These are phyloP conservation scores for Asterophora lycoperdoides DNA, from an alignment of 768 basidiomycete species.

Conservation along the genomic window DNA sequence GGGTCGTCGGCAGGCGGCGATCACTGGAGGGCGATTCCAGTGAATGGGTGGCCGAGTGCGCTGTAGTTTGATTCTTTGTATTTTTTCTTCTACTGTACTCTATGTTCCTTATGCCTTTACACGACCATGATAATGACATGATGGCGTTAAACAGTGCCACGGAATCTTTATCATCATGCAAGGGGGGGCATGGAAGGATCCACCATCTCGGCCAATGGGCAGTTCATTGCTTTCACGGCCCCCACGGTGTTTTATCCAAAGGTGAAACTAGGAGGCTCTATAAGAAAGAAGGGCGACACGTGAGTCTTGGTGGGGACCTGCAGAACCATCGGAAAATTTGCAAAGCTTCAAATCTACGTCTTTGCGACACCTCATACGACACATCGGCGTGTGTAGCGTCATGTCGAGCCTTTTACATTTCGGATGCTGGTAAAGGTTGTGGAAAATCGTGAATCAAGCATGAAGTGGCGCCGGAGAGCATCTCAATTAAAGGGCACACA, in stretches of 20 bases:
- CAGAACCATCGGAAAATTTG: conserved; percentile 8
- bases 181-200: conserved; percentile 25
- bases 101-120: no score
- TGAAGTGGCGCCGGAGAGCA: conserved; percentile 26
- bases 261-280: conserved; percentile 14
- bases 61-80: no score
- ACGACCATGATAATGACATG: no score
- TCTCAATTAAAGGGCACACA: conserved; percentile 15
- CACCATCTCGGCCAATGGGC: conserved; percentile 30
- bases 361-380: conserved; percentile 21
- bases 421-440: conserved; percentile 29
- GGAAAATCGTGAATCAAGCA: conserved; percentile 24
- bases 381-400: conserved; percentile 19
- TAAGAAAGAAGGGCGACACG: conserved; percentile 23
- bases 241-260: conserved; percentile 12
- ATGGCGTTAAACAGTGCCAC: no score
- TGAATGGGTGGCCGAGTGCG: no score
- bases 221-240: conserved; percentile 25
- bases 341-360: conserved; percentile 23
- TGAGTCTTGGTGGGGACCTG: conserved; percentile 23
- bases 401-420: conserved; percentile 29
- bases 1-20: no score
- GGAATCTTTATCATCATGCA: no score
- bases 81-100: no score
- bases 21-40: no score